phyloP scores from a whole-genome alignment of 2,329 filamentous ascomycete genomes.

The Seiridium cupressi region DNA sequence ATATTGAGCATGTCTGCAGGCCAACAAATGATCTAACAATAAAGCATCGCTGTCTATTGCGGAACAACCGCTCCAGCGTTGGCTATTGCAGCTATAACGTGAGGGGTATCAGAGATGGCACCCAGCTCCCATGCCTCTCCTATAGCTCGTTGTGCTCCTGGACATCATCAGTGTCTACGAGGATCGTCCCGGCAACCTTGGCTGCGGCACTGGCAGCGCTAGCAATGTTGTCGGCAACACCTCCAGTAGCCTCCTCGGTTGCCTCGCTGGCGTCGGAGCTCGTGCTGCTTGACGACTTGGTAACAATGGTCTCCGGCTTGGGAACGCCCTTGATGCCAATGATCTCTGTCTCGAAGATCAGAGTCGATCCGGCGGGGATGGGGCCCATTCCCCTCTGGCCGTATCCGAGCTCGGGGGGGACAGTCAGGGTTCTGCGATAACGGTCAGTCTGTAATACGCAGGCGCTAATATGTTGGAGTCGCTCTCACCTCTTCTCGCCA shows the following conservation, averaged over 20 bases:
- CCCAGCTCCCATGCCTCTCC: conserved; percentile 5
- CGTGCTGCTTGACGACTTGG: conserved; percentile 30
- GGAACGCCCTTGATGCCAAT: conserved; percentile 76
- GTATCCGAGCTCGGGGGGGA: conserved; percentile 85
- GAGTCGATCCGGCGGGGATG: conserved; percentile 77
- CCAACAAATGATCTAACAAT: not conserved
- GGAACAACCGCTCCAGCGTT: no score
- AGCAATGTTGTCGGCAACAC: conserved; percentile 40
- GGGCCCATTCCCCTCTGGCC: conserved; percentile 74
- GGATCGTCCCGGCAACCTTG: conserved; percentile 48
- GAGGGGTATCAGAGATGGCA: not conserved
- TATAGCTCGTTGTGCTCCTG: conserved; percentile 63
- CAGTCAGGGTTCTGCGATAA: conserved; percentile 67
- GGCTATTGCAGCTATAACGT: no score
- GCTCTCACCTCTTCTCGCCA: conserved; percentile 72
- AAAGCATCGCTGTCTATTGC: not conserved
- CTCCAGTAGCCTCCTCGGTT: conserved; percentile 22
- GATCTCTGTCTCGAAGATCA: conserved; percentile 92
- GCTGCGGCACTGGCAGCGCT: conserved; percentile 45
- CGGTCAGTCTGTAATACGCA: no score
- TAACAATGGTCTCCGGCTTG: conserved; percentile 44
- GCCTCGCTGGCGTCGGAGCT: conserved; percentile 19
- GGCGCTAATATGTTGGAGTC: not conserved
- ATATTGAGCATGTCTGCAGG: not conserved
- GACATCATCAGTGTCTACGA: conserved; percentile 53